phyloP scores from a whole-genome alignment of 106 monocot genomes.

The Gastrodia elata region DNA sequence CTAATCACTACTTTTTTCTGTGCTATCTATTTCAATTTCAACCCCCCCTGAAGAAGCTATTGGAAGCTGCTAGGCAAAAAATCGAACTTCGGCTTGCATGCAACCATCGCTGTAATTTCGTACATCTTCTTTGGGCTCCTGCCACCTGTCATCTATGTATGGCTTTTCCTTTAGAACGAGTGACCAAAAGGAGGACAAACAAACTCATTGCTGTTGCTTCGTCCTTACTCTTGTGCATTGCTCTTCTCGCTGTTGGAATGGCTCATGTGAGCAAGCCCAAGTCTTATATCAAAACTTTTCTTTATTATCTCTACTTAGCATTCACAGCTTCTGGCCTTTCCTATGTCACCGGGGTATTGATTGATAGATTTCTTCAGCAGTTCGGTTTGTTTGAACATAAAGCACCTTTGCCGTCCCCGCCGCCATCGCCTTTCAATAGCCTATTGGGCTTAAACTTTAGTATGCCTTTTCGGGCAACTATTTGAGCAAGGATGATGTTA shows the following conservation, averaged over 20 bases:
- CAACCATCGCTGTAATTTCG: conserved; percentile 30
- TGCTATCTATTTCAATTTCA: too few species aligned
- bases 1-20: too few species aligned
- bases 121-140: conserved; percentile 55
- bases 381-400: conserved; percentile 17
- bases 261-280: conserved; percentile 37
- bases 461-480: too few species aligned
- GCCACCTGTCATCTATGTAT: conserved; percentile 72
- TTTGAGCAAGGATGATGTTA: too few species aligned
- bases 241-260: conserved; percentile 53
- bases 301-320: conserved; percentile 23
- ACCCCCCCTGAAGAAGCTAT: too few species aligned
- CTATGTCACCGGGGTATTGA: conserved; percentile 30
- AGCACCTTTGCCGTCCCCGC: not conserved
- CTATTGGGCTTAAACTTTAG: too few species aligned
- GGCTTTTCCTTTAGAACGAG: too few species aligned
- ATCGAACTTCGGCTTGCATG: conserved; percentile 42
- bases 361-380: conserved; percentile 22
- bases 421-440: too few species aligned
- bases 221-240: conserved; percentile 39
- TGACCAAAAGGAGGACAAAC: conserved; percentile 38
- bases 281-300: conserved; percentile 30
- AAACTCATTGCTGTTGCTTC: conserved; percentile 45
- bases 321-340: conserved; percentile 35
- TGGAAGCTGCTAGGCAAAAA: conserved; percentile 46